Percentiles rank a stretch among this genome's conserved stretches.
These are phyloP conservation scores for Trichothecium sympodiale DNA, from an alignment of 2,329 filamentous ascomycete species.

Conservation along the genomic window DNA sequence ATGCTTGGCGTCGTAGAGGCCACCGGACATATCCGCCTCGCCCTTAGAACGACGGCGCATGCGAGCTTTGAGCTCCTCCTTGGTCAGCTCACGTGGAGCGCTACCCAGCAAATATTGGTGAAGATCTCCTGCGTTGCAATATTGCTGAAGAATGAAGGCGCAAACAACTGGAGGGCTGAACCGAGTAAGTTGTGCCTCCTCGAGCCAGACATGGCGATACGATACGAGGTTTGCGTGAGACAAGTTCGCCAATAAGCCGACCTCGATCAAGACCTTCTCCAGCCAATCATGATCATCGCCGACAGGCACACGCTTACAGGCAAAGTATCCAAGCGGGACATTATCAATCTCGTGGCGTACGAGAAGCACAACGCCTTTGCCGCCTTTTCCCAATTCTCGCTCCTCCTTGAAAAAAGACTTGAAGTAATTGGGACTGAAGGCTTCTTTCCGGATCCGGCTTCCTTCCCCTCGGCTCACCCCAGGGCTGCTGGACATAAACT, in stretches of 20 bases:
- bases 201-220: slow-evolving; percentile 94
- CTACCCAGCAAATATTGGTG: slow-evolving; percentile 76
- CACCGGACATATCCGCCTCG: slow-evolving; percentile 38
- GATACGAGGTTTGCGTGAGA: slow-evolving; percentile 93
- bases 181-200: slow-evolving; percentile 70
- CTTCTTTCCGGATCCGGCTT: slow-evolving; percentile 70
- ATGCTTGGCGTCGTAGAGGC: slow-evolving; percentile 18
- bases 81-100: slow-evolving; percentile 51
- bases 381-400: slow-evolving; percentile 73
- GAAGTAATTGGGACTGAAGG: slow-evolving; percentile 90
- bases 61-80: slow-evolving; percentile 80
- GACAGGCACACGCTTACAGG: slow-evolving; percentile 93
- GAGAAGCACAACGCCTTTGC: slow-evolving; percentile 89
- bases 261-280: slow-evolving; percentile 86
- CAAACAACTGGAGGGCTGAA: slow-evolving; percentile 91
- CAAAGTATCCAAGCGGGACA: slow-evolving; percentile 79
- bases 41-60: slow-evolving; percentile 75
- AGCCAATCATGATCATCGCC: slow-evolving; percentile 92
- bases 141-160: slow-evolving; percentile 94
- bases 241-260: slow-evolving; percentile 81
- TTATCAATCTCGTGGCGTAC: slow-evolving; percentile 88
- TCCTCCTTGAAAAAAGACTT: slow-evolving; percentile 88
- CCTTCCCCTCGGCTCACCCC: slow-evolving; percentile 33
- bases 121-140: slow-evolving; percentile 88
- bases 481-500: slow-evolving; percentile 44